Base-by-base conservation (phyloP, 2,329 filamentous ascomycete species). In the Cryphonectria parasitica region DNA sequence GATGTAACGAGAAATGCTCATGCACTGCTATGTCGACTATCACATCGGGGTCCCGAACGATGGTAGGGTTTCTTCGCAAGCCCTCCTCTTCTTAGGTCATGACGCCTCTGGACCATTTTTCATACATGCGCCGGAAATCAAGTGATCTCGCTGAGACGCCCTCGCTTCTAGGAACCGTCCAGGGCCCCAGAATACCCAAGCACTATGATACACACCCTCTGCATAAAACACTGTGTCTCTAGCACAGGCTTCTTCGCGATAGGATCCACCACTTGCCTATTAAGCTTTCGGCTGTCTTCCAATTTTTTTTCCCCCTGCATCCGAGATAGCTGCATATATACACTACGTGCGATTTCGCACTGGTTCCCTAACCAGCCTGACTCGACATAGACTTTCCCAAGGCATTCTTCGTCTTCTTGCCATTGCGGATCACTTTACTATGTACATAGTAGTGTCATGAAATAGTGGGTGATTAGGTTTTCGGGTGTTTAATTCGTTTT, bases 51-150 rank as follows among this genome's bases (percentile, higher is more conserved):
- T 34, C 61, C 54, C 45, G 45, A 52, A 52, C 0, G 6, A 22
- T 2, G 28, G 54, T 58, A 58, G 49, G 11, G 4, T 31, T 58
- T 31, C 11, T 13, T 31, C 25, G 54, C 54, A 58, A 58, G 25
- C 54, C 13, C 54, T 19, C 54, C 28, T 58, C 25, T 31, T 58
- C 28, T 31, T 7, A 58, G 25, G 54, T 19, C 5, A 31, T 58
- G 25, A 56, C 13, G 13, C 54, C 54, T 56, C 54, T 17, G 25
- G 54, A 28, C 8, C 7, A 4, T 31, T 3, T 41, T 43, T 28
- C 67, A 58, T 56, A 67, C 70, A 69, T 69, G 43, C 19, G 22
- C 36, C 36, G 39, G 70, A 64, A 49, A 71, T 71, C 70, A 71
- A 60, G 58, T 69, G 69, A 69, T 66, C 52, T 67, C 22, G 58